phyloP scores from a whole-genome alignment of 495 filamentous ascomycete genomes.

The Penicillium desertorum region DNA sequence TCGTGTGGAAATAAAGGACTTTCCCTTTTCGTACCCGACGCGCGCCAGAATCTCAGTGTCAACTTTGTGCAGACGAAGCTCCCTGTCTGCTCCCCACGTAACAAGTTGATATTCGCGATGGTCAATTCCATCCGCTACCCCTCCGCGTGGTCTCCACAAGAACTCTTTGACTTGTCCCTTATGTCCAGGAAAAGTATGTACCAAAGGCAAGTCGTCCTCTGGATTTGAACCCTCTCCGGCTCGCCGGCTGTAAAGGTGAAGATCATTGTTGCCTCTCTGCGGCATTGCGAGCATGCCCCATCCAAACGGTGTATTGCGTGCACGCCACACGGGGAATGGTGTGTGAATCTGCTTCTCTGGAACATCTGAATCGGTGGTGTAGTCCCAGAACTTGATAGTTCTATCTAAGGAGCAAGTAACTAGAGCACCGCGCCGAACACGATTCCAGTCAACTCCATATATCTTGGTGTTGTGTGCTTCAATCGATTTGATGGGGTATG shows the following conservation, averaged over 20 bases:
- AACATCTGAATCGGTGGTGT: constrained; percentile 56
- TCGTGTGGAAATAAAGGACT: constrained; percentile 61
- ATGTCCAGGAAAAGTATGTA: constrained; percentile 77
- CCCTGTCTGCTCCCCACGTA: constrained; percentile 85
- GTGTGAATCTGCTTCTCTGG: constrained; percentile 76
- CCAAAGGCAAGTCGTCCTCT: constrained; percentile 53
- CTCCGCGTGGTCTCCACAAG: constrained; percentile 81
- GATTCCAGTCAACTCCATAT: constrained; percentile 93
- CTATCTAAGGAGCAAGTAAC: constrained; percentile 89
- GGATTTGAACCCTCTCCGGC: constrained; percentile 44
- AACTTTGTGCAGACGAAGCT: constrained; percentile 76
- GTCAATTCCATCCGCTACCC: constrained; percentile 69
- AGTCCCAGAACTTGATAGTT: constrained; percentile 95
- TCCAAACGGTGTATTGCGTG: constrained; percentile 91
- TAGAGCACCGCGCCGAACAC: constrained; percentile 65
- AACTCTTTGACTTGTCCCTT: constrained; percentile 90
- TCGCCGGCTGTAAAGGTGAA: constrained; percentile 83
- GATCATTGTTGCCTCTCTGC: constrained; percentile 76
- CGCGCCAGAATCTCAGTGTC: constrained; percentile 60
- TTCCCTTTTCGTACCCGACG: constrained; percentile 76
- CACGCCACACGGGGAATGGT: constrained; percentile 87
- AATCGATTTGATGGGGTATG: constrained; percentile 76
- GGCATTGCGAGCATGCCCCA: constrained; percentile 88
- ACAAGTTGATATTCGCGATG: constrained; percentile 90
- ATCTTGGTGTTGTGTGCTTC: constrained; percentile 93